phyloP scores from a whole-genome alignment of 192 early-diverging fungal genomes.

The Coemansia sp. region DNA sequence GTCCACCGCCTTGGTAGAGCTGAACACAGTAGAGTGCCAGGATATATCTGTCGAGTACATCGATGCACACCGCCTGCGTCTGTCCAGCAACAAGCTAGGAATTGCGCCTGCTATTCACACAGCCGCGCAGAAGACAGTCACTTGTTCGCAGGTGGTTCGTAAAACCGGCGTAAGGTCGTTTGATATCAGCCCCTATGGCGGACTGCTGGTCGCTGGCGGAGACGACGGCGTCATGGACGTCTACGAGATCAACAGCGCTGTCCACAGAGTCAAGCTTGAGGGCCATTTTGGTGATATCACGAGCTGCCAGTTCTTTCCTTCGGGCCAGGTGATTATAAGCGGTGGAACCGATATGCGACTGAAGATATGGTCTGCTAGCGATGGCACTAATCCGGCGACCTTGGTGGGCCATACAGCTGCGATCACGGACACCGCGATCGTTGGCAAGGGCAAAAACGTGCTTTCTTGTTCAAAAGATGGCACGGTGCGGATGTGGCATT shows the following conservation, averaged over 20 bases:
- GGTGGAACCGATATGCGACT: slow-evolving; percentile 68
- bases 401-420: slow-evolving; percentile 65
- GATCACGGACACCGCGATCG: slow-evolving; percentile 66
- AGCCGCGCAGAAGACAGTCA: slow-evolving; percentile 15
- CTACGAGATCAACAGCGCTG: slow-evolving; percentile 28
- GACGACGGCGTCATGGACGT: slow-evolving; percentile 45
- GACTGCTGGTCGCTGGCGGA: slow-evolving; percentile 38
- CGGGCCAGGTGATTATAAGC: slow-evolving; percentile 69
- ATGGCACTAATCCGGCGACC: slow-evolving; percentile 73
- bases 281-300: slow-evolving; percentile 72
- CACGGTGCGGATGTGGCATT: slow-evolving; percentile 46
- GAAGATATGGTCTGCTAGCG: slow-evolving; percentile 72
- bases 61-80: slow-evolving; percentile 23
- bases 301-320: slow-evolving; percentile 70
- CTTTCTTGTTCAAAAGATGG: slow-evolving; percentile 56
- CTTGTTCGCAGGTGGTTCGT: slow-evolving; percentile 30
- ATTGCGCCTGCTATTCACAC: slow-evolving; percentile 22
- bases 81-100: slow-evolving; percentile 20
- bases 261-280: slow-evolving; percentile 25
- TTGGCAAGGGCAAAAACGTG: slow-evolving; percentile 66
- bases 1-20: slow-evolving; percentile 5
- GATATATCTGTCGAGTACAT: slow-evolving; percentile 24
- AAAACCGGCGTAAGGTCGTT: slow-evolving; percentile 35
- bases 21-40: not conserved
- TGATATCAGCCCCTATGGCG: slow-evolving; percentile 39